Evolutionary conservation across 176 grass and related monocot genomes (phyloP).

Genomic region (Themeda triandra): DNA sequence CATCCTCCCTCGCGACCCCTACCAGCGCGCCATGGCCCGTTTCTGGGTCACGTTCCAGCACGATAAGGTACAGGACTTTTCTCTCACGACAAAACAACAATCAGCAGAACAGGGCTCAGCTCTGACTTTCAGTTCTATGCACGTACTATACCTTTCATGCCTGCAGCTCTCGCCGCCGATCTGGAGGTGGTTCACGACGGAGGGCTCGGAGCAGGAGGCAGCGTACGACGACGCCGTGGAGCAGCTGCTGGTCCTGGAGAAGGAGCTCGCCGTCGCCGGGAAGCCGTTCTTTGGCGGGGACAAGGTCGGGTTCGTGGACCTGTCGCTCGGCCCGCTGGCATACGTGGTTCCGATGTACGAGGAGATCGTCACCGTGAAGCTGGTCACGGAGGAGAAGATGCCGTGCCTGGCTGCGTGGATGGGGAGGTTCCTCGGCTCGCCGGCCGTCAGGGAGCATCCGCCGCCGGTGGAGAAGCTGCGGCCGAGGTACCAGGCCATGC

Average conservation of each 20-base stretch:
- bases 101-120: no score
- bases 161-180: slow-evolving; percentile 40
- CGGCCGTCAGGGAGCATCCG: slow-evolving; percentile 17
- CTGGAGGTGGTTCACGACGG: slow-evolving; percentile 39
- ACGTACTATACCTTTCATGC: no score
- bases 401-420: slow-evolving; percentile 35
- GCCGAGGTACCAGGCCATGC: slow-evolving; percentile 6
- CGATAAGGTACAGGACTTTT: neutral
- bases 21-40: slow-evolving; percentile 35
- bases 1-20: slow-evolving; percentile 33
- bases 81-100: no score
- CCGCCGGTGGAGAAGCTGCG: slow-evolving; percentile 28
- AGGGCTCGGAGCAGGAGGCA: slow-evolving; percentile 9
- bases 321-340: slow-evolving; percentile 24
- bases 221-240: slow-evolving; percentile 1
- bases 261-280: slow-evolving; percentile 5
- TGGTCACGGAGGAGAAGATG: slow-evolving; percentile 21
- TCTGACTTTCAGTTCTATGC: no score
- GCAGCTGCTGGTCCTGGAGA: slow-evolving; percentile 36
- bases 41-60: slow-evolving; percentile 10
- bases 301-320: slow-evolving; percentile 21
- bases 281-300: slow-evolving; percentile 36
- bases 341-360: slow-evolving; percentile 35
- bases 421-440: slow-evolving; percentile 21
- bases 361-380: slow-evolving; percentile 17